Evolutionary conservation across 441 rosid genomes (phyloP), one percentile per base, ranked within the genome.

Genomic region (Rhodomyrtus psidioides): DNA sequence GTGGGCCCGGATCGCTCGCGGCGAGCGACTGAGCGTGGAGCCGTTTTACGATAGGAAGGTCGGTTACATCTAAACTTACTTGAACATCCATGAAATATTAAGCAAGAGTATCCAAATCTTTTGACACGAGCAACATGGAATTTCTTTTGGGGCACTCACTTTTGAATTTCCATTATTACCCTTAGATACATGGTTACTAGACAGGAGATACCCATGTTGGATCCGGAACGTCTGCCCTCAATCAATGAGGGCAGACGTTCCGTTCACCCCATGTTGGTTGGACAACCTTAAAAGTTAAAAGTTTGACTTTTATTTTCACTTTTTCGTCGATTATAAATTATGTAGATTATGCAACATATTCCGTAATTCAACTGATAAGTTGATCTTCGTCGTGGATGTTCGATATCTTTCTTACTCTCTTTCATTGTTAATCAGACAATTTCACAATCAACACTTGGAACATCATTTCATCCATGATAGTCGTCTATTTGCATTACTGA

Each of bases 1-100:
- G 87, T 94, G 96, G 94, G 93, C 93, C 2, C 86, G 94, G 58
- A 81, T 91, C 16, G 85, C 92, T 0, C 92, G 93, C 7, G 92
- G 94, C 1, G 92, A 92, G 83, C 85, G 89, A 0, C 15, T 91
- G 51, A 74, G 62, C 34, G 79, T 54, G 10, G 9, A 39, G 19
- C 93, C 95, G 19, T 87, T 83, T 83, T 90, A 90, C 9, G 93
- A 94, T 74, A 30, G 49, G 16, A 56, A 53, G 34, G 84, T 53
- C 21, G n/a, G 15, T 53, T 19, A 44, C 46, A 30, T 54, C 27
- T 42, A 53, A 28, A 82, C 58, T 82, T 53, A 30, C 21, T 28
- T 28, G 13, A 30, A 60, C 9, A 60, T 17, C 21, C 74, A 16
- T 62, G 24, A 62, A 28, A 62, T 19, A 53, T 6, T 1, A 53